Base-by-base conservation (phyloP, 352 stramenopile genomes). In the Phytophthora fragariae region DNA sequence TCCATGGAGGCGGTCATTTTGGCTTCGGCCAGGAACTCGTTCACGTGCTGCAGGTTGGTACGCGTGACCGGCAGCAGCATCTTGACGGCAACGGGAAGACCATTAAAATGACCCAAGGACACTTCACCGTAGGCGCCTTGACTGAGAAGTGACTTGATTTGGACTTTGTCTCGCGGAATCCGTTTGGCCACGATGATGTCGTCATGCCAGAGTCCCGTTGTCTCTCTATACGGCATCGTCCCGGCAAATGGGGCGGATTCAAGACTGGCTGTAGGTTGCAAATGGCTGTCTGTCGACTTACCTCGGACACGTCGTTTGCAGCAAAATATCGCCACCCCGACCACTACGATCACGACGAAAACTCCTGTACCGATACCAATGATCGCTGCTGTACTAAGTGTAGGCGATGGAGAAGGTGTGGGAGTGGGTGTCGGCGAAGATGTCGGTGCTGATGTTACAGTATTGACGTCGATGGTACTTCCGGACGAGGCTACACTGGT, bases 111-210 rank as follows among this genome's bases (percentile, higher is more conserved):
- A 19, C 80, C 84, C 0, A 72, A 54, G 61, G 85, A 83, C 3
- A 91, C 81, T 52, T 81, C 62, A 5, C 84, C 84, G 63, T 76
- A 91, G 6, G 78, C 82, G 3, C 84, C 84, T 8, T 68, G 50
- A 21, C 61, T 80, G 62, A 83, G 56, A 14, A 77, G 73, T 10
- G 62, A 33, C 5, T 58, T 19, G 6, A 68, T 53, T 2, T 44
- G 2, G 15, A 86, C 33, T 46, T 77, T 72, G 10, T 83, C 73
- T 19, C 78, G 19, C 4, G 79, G 76, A 24, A 84, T 64, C 0
- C 76, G 62, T 2, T 74, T 68, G 14, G 73, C 61, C 10, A 77
- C 44, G 47, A 85, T 75, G 12, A 67, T 54, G 24, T 76, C 62
- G 52, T 85, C 76, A 21, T 79, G 65, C 78, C 73, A 81, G 8